Evolutionary conservation across 192 early-diverging fungal genomes (phyloP), one percentile per base, ranked within the genome.

Genomic region (Tieghemiomyces parasiticus): DNA sequence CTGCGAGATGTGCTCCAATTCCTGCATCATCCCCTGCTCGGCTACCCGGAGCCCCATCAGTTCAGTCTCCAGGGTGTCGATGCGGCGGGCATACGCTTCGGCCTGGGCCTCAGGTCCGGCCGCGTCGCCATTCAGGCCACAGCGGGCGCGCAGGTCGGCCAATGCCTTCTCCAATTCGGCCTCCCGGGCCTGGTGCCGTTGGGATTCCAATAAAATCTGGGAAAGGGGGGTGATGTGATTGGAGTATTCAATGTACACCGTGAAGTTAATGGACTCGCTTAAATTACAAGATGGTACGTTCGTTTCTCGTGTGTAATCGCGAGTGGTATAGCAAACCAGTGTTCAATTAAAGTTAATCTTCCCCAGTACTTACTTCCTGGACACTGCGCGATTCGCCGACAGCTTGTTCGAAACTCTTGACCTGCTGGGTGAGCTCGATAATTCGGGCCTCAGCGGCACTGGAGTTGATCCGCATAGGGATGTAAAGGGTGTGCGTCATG

Each of bases 1-100:
- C 46, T 78, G 65, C 55, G 78, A 77, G 62, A 74, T 72, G 20
- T 65, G 67, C 60, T 76, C 78, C 65, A 80, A 63, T 71, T 79
- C 78, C 34, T 68, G 67, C 60, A 77, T 70, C 63, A 74, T 71
- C 64, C 68, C 67, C 56, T 78, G 73, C 35, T 74, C 77, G 32
- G 69, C 66, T 52, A 56, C 34, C 20, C 24, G 12, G 16, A n/a
- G 34, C 1, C 29, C 54, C 31, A 16, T 29, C 9, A 20, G 29
- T 1, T 56, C 54, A 26, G 33, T 35, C 33, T 56, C 54, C 54
- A 56, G 34, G 31, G 20, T 16, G 30, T 14, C 29, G 24, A 19
- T 29, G 16, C 24, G 10, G 1, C 33, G 29, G 19, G 30, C 33
- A 24, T 56, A 34, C 54, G 29, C 54, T 0, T 56, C 54, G 14